Conservation (phyloP, 108 stramenopile species). For the Cyclotella kingstonii region DNA sequence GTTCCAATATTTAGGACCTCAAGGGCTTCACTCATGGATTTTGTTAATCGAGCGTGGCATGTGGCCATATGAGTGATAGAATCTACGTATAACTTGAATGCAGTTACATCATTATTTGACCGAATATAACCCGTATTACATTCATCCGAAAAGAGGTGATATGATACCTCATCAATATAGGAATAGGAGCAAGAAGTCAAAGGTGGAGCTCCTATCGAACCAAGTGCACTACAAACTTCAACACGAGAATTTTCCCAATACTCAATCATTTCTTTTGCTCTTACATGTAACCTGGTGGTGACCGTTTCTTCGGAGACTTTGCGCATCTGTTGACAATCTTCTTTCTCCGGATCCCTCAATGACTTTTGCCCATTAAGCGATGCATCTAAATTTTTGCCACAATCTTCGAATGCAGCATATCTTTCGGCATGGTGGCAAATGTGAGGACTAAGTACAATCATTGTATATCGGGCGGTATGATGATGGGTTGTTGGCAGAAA, state of each 20-base stretch:
- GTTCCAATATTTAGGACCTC: constrained; percentile 8
- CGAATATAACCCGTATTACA: too few relatives aligned
- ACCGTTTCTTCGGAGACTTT: neutral
- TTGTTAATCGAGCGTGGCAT: constrained; percentile 9
- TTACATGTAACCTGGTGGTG: neutral
- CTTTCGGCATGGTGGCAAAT: neutral
- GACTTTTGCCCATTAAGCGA: neutral
- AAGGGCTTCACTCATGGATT: constrained; percentile 3
- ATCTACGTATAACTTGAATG: constrained; percentile 2
- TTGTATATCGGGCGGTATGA: neutral
- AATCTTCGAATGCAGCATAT: neutral
- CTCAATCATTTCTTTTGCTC: neutral
- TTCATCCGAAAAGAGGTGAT: neutral
- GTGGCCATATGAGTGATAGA: constrained; percentile 5
- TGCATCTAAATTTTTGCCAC: neutral
- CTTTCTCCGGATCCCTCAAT: neutral
- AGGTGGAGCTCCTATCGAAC: constrained; percentile 25
- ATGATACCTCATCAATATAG: neutral
- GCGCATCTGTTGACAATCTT: neutral
- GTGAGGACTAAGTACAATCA: constrained; percentile 32
- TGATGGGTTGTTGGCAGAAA: neutral
- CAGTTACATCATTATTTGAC: neutral
- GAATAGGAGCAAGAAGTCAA: neutral
- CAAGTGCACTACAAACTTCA: constrained; percentile 10
- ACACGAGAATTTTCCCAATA: constrained; percentile 5